These are phyloP conservation scores for Sporothrix euskadiensis DNA, from an alignment of 2,329 filamentous ascomycete genomes.

Conservation along the genomic window DNA sequence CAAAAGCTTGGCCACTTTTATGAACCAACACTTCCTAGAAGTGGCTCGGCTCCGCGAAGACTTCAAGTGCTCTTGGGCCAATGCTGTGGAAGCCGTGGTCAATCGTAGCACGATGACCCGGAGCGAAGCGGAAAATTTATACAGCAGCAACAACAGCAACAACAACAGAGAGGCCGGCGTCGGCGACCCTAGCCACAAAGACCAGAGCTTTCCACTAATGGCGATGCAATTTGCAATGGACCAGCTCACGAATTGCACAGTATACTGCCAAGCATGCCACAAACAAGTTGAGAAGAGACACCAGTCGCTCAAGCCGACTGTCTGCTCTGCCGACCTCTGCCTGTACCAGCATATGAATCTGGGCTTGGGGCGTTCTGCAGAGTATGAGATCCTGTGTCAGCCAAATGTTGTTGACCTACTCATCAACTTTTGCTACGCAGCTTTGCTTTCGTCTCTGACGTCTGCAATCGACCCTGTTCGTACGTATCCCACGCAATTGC, in stretches of 20 bases:
- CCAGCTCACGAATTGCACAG: constrained; percentile 76
- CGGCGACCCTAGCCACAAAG: background rate
- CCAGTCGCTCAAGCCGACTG: constrained; percentile 72
- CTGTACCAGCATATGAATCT: constrained; percentile 84
- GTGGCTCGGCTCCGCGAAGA: constrained; percentile 61
- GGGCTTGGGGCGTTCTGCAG: constrained; percentile 82
- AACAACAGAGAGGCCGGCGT: too few species aligned
- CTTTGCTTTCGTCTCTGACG: constrained; percentile 39
- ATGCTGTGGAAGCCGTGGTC: constrained; percentile 45
- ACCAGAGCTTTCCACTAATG: constrained; percentile 53
- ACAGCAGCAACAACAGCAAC: too few species aligned
- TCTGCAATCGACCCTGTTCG: background rate
- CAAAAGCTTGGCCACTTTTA: constrained; percentile 65
- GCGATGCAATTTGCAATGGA: constrained; percentile 75
- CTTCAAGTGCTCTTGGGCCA: constrained; percentile 63
- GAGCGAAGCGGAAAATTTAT: too few species aligned
- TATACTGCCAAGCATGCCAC: constrained; percentile 87
- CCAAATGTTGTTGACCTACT: constrained; percentile 83
- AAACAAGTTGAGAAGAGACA: constrained; percentile 64
- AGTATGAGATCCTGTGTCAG: constrained; percentile 78
- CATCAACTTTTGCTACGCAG: constrained; percentile 75
- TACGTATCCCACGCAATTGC: background rate
- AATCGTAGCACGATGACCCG: background rate
- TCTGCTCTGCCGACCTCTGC: constrained; percentile 74
- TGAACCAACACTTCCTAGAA: constrained; percentile 64